Base-by-base conservation (phyloP, 768 basidiomycete species). In the Boletus pseudo-olivaceus region DNA sequence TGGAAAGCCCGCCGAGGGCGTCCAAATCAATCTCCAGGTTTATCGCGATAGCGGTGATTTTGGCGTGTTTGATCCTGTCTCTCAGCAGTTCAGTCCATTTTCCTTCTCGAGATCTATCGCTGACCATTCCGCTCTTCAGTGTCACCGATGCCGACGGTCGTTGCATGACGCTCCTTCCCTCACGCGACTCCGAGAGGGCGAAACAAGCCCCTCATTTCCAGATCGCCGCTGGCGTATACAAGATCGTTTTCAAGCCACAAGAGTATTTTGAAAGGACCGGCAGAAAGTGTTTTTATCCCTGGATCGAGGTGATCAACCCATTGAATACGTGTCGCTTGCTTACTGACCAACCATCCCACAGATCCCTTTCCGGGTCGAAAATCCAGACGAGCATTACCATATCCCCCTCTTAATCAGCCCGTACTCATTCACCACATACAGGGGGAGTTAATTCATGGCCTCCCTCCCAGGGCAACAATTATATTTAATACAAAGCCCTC, bases 391-490 rank as follows among this genome's bases (percentile, higher is more conserved):
- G 62, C 93, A 96, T 63, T 87, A 94, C 67, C 94, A 97, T 61
- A 85, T 97, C 49, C 94, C 94, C 0, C 75, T 97, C n/a, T 72
- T 97, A 14, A 86, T 96, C 64, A 95, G 90, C 67, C 93, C 93
- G 5, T 93, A 87, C 71, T 89, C 88, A 4, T 97, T 84, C 68
- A 94, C 93, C 14, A 95, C 94, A 7, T 97, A 96, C 67, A 78
- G 92, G 58, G 94, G 94, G n/a, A 95, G 90, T 70, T 92, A 62
- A 69, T 64, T 32, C 29, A 11, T 14, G 5, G 7, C 30, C 35
- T 23, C 17, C 17, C 17, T 37, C n/a, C n/a, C 20, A n/a, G 15
- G n/a, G 40, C 39, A 40, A 26, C 27, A n/a, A 53, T 56, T 47
- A 47, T 59, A 47, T 30, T 47, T 33, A 49, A 45, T 51, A 51